Percentiles rank a stretch among this genome's conserved stretches.
Evolutionary conservation across 345 rosid species (phyloP).

Genomic region (Dovyalis caffra): DNA sequence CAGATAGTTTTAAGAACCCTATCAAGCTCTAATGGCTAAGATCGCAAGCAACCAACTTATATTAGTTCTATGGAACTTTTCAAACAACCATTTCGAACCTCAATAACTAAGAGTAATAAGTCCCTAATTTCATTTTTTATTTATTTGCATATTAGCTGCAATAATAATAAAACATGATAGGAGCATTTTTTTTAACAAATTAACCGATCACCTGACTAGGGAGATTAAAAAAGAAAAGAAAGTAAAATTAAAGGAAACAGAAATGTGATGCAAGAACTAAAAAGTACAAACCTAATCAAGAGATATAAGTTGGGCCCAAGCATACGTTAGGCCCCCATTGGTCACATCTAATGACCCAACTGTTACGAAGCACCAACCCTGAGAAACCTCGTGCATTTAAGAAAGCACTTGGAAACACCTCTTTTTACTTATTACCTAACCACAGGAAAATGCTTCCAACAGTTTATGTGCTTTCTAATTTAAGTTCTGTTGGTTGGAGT

Average conservation of each 20-base stretch:
- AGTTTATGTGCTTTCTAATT: too few species aligned
- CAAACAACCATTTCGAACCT: slow-evolving; percentile 11
- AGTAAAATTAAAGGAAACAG: slow-evolving; percentile 15
- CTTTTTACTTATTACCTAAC: too few species aligned
- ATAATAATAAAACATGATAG: slow-evolving; percentile 6
- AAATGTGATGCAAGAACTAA: slow-evolving; percentile 20
- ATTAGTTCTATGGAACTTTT: slow-evolving; percentile 9
- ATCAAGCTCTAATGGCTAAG: slow-evolving; percentile 33
- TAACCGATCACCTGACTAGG: neutral
- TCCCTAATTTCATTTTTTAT: neutral
- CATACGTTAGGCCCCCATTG: slow-evolving; percentile 15
- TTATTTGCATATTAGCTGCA: neutral
- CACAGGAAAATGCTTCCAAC: too few species aligned
- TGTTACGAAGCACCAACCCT: neutral
- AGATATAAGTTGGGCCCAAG: slow-evolving; percentile 13
- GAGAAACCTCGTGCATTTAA: neutral
- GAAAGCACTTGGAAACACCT: too few species aligned
- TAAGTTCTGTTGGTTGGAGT: too few species aligned
- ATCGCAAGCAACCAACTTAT: slow-evolving; percentile 17
- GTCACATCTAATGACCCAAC: slow-evolving; percentile 4
- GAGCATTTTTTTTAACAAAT: neutral
- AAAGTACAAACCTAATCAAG: slow-evolving; percentile 14
- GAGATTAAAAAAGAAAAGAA: neutral
- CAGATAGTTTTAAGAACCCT: slow-evolving; percentile 23
- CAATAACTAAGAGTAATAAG: neutral